phyloP scores from a whole-genome alignment of 1,284 basidiomycete species.

The Microbotryum saponariae region DNA sequence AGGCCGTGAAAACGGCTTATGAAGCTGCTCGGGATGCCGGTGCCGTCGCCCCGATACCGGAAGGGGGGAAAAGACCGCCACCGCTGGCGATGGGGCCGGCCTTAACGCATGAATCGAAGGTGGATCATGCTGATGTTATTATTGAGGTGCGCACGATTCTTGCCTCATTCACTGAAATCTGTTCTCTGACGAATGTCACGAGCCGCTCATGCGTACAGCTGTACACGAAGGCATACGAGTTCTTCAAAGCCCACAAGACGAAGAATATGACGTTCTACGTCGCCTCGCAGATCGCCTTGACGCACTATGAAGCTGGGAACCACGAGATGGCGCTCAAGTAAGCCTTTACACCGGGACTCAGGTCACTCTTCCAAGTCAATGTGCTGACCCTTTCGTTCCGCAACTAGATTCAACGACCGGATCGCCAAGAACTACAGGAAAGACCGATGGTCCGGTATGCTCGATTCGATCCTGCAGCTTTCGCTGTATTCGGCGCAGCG shows the following conservation, averaged over 20 bases:
- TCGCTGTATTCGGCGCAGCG: slow-evolving; percentile 73
- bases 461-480: slow-evolving; percentile 60
- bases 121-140: slow-evolving; percentile 71
- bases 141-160: slow-evolving; percentile 55
- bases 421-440: slow-evolving; percentile 75
- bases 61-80: slow-evolving; percentile 5
- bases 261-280: slow-evolving; percentile 73
- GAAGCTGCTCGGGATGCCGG: slow-evolving; percentile 11
- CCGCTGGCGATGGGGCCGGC: slow-evolving; percentile 38
- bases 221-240: slow-evolving; percentile 79
- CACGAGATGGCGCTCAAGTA: slow-evolving; percentile 74
- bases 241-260: slow-evolving; percentile 67
- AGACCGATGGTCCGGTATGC: slow-evolving; percentile 65
- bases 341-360: slow-evolving; percentile 24
- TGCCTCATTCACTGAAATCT: not conserved
- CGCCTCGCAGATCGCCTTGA: slow-evolving; percentile 74
- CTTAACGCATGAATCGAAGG: slow-evolving; percentile 76
- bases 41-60: slow-evolving; percentile 21
- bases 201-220: slow-evolving; percentile 48
- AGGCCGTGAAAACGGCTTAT: slow-evolving; percentile 43
- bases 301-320: slow-evolving; percentile 66
- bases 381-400: not conserved
- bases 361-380: not conserved
- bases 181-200: no score
- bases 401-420: slow-evolving; percentile 69